Evolutionary conservation across 352 stramenopile genomes (phyloP).

Genomic region (Phytophthora rubi): DNA sequence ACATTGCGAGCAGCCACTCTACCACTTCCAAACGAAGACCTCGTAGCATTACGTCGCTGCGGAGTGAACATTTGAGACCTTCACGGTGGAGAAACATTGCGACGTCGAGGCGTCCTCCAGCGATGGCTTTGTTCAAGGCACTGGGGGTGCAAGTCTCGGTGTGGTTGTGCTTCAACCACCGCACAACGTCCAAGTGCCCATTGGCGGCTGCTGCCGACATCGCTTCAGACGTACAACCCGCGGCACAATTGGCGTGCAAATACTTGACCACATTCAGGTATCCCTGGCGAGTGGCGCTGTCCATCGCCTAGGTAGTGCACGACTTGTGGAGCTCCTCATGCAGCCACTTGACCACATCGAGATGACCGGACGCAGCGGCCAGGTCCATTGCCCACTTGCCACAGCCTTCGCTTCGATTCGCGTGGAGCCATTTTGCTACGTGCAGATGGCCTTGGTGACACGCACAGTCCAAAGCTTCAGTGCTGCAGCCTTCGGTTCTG

Average conservation of each 20-base stretch:
- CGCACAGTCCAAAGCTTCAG: conserved; percentile 24
- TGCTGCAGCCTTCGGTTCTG: conserved; percentile 22
- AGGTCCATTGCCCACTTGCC: conserved; percentile 21
- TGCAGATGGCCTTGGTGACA: conserved; percentile 21
- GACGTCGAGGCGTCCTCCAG: conserved; percentile 17
- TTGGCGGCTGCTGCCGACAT: conserved; percentile 26
- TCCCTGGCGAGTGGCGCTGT: conserved; percentile 23
- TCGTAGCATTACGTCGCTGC: conserved; percentile 9
- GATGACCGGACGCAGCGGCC: conserved; percentile 16
- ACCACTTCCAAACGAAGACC: conserved; percentile 21
- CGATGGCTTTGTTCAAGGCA: conserved; percentile 17
- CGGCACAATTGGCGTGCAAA: conserved; percentile 19
- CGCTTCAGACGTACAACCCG: conserved; percentile 23
- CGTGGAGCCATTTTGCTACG: conserved; percentile 20
- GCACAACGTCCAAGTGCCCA: conserved; percentile 23
- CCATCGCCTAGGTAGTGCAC: conserved; percentile 30
- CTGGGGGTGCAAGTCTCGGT: conserved; percentile 11
- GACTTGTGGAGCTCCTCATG: conserved; percentile 15
- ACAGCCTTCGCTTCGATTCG: conserved; percentile 21
- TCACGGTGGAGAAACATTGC: conserved; percentile 23
- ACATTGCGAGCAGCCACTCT: conserved; percentile 23
- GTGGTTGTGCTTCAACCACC: conserved; percentile 22
- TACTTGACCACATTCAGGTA: conserved; percentile 27
- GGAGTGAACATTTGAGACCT: conserved; percentile 10
- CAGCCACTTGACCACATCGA: conserved; percentile 32